phyloP scores from a whole-genome alignment of 768 basidiomycete genomes.

The Boletus rubescentipes region DNA sequence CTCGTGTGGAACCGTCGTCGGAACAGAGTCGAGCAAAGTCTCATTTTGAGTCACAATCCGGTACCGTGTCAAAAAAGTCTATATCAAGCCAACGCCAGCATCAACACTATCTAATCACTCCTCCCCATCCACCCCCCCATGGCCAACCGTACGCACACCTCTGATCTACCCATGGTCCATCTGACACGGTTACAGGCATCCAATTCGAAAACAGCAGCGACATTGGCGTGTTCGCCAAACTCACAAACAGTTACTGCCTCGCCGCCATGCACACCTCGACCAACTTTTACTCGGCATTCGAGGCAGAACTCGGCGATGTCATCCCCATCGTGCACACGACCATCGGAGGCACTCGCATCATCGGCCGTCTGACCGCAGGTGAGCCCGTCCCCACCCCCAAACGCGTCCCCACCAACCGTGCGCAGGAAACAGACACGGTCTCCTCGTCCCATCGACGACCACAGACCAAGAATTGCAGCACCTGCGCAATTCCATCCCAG shows the following conservation, averaged over 20 bases:
- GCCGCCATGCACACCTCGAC: constrained; percentile 90
- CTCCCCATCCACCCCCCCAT: constrained; percentile 35
- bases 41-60: constrained; percentile 15
- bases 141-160: constrained; percentile 61
- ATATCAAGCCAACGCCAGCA: no score
- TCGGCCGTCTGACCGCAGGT: constrained; percentile 94
- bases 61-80: neutral
- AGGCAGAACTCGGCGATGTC: constrained; percentile 89
- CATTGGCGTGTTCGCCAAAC: constrained; percentile 94
- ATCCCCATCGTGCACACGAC: constrained; percentile 95
- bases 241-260: constrained; percentile 98
- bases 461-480: constrained; percentile 99
- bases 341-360: constrained; percentile 91
- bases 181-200: constrained; percentile 51
- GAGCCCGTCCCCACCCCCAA: neutral
- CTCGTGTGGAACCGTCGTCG: constrained; percentile 7
- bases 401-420: neutral
- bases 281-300: constrained; percentile 98
- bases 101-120: neutral
- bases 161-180: neutral
- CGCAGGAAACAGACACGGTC: constrained; percentile 91
- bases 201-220: constrained; percentile 96
- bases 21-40: constrained; percentile 5
- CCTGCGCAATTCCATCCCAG: constrained; percentile 91
- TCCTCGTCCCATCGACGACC: constrained; percentile 93